phyloP scores from a whole-genome alignment of 192 early-diverging fungal species.

The Pilobolus umbonatus region DNA sequence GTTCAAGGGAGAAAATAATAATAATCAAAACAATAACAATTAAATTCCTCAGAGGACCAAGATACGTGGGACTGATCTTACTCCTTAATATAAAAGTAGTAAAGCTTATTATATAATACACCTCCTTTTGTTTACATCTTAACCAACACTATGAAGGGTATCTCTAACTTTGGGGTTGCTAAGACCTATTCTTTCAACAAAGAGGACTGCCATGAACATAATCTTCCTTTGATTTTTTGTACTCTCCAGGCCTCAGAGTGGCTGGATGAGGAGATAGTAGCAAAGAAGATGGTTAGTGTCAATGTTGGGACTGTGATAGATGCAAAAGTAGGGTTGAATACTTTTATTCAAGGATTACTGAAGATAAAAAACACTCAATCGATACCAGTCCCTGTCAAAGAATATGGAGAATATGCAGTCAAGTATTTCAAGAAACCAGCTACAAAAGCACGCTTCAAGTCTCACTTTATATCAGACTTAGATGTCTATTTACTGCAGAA shows the following conservation, averaged over 20 bases:
- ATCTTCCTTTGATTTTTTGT: background rate
- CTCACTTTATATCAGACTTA: background rate
- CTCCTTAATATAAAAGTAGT: too few relatives aligned
- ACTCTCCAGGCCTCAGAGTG: background rate
- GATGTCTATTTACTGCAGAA: background rate
- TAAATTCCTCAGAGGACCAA: too few relatives aligned
- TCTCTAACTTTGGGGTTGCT: too few relatives aligned
- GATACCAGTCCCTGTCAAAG: background rate
- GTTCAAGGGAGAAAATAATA: too few relatives aligned
- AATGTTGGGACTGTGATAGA: background rate
- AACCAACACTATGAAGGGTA: too few relatives aligned
- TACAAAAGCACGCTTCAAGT: background rate
- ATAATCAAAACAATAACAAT: too few relatives aligned
- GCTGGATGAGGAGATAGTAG: background rate
- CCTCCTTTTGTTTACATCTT: too few relatives aligned
- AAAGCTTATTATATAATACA: too few relatives aligned
- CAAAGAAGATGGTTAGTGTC: background rate
- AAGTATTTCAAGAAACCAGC: background rate
- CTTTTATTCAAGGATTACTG: background rate
- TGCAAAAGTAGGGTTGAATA: background rate
- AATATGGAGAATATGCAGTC: background rate
- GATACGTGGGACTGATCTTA: too few relatives aligned
- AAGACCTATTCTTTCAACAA: too few relatives aligned
- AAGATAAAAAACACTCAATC: background rate
- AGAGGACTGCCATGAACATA: background rate